Conservation (phyloP, 2,329 filamentous ascomycete genomes). For the Domatiomyces catenatus region DNA sequence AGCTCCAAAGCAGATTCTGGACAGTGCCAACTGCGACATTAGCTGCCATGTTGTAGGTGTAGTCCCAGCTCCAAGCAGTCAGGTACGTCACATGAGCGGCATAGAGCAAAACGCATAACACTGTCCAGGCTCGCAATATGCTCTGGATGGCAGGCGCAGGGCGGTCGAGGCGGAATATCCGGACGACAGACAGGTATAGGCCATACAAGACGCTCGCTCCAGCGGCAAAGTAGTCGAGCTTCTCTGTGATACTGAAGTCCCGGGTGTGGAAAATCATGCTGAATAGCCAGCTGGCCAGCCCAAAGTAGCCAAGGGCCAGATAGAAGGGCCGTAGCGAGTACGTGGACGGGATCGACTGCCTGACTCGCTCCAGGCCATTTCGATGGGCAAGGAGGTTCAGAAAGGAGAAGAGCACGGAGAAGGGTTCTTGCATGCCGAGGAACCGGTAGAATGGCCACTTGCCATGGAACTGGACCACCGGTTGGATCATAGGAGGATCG, state of each 20-base stretch:
- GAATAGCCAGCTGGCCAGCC: slow-evolving; percentile 70
- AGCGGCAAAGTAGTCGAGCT: slow-evolving; percentile 90
- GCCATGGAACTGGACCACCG: slow-evolving; percentile 83
- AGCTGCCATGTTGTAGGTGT: slow-evolving; percentile 94
- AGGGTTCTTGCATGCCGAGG: slow-evolving; percentile 86
- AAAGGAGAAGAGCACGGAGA: slow-evolving; percentile 81
- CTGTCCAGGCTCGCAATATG: slow-evolving; percentile 59
- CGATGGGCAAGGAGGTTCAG: slow-evolving; percentile 81
- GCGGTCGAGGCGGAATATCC: slow-evolving; percentile 69
- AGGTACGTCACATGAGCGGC: slow-evolving; percentile 66
- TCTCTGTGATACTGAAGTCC: slow-evolving; percentile 74
- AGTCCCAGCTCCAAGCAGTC: slow-evolving; percentile 77
- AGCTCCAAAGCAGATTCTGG: slow-evolving; percentile 72
- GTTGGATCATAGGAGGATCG: slow-evolving; percentile 46
- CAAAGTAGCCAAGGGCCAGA: slow-evolving; percentile 61
- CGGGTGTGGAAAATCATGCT: slow-evolving; percentile 86
- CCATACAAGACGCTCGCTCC: slow-evolving; percentile 84
- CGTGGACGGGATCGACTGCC: slow-evolving; percentile 49
- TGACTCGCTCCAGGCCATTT: slow-evolving; percentile 57
- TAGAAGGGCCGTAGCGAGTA: slow-evolving; percentile 76
- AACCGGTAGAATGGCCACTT: slow-evolving; percentile 96
- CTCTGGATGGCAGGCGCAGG: slow-evolving; percentile 33
- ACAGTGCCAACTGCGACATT: slow-evolving; percentile 71
- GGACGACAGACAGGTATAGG: slow-evolving; percentile 67
- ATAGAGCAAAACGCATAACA: slow-evolving; percentile 57